These are phyloP conservation scores for Starmerella sirachaensis DNA, from an alignment of 805 yeast genomes.

Conservation along the genomic window DNA sequence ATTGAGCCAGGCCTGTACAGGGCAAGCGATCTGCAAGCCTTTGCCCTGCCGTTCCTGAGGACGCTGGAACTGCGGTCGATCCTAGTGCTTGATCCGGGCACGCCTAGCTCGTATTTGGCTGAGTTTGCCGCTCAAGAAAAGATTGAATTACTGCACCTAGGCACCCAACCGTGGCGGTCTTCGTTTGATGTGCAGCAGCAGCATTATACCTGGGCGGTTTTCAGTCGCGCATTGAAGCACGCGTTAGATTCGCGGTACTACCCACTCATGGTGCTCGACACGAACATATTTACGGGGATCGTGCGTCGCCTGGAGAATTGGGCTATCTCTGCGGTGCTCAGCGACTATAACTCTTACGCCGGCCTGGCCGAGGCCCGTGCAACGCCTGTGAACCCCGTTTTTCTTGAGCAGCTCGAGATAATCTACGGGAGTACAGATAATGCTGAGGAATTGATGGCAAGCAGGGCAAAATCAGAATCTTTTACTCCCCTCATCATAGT, in stretches of 20 bases:
- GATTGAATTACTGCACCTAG: conserved; percentile 28
- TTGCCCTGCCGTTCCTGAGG: conserved; percentile 51
- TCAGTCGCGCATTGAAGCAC: conserved; percentile 53
- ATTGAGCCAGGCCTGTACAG: conserved; percentile 82
- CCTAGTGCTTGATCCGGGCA: conserved; percentile 70
- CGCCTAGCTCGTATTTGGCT: conserved; percentile 61
- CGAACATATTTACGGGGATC: conserved; percentile 67
- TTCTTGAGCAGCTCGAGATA: conserved; percentile 58
- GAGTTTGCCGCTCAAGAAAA: conserved; percentile 43
- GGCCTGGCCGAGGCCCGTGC: conserved; percentile 40
- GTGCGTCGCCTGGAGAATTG: conserved; percentile 76
- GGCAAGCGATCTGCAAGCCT: conserved; percentile 37
- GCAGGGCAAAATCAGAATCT: not conserved
- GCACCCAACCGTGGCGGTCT: conserved; percentile 31
- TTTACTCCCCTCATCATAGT: conserved; percentile 6
- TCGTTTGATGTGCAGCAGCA: conserved; percentile 15
- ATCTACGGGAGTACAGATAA: conserved; percentile 36
- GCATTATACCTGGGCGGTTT: conserved; percentile 26
- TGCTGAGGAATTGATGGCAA: conserved; percentile 26
- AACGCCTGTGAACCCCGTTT: conserved; percentile 68
- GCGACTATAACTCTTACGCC: conserved; percentile 70
- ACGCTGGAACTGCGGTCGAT: conserved; percentile 60
- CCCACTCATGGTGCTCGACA: conserved; percentile 65
- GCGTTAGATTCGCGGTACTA: conserved; percentile 50
- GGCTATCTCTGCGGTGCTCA: conserved; percentile 72